phyloP scores from a whole-genome alignment of 225 moss, liverwort and hornwort species.

The Marchantia paleacea region DNA sequence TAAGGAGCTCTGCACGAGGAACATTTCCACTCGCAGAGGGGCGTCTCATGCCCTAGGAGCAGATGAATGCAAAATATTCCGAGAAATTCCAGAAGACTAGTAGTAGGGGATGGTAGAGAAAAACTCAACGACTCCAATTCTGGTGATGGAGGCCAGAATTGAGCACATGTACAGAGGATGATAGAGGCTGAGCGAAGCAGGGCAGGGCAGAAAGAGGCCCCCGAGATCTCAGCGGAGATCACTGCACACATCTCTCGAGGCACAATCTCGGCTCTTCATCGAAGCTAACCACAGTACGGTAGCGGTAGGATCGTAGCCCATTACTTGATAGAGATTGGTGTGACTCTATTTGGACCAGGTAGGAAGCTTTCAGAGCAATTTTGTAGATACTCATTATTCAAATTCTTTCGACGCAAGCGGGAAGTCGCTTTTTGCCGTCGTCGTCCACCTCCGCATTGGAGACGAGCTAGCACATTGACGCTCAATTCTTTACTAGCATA shows the following conservation, averaged over 20 bases:
- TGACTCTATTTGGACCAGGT: not conserved
- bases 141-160: too few relatives aligned
- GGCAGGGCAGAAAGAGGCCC: not conserved
- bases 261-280: not conserved
- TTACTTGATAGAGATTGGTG: not conserved
- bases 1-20: not conserved
- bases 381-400: not conserved
- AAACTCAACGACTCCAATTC: not conserved
- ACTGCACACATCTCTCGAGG: not conserved
- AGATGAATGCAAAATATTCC: not conserved
- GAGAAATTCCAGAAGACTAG: not conserved
- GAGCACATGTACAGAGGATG: not conserved
- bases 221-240: not conserved
- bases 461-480: not conserved
- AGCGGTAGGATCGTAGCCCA: not conserved
- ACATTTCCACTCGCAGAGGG: not conserved
- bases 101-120: not conserved
- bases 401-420: not conserved
- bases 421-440: not conserved
- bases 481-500: too few relatives aligned
- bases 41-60: not conserved
- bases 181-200: not conserved
- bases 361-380: not conserved
- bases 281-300: not conserved
- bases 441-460: conserved; percentile 2